Base-by-base conservation (phyloP, 192 early-diverging fungal species). In the Backusella australiensis region DNA sequence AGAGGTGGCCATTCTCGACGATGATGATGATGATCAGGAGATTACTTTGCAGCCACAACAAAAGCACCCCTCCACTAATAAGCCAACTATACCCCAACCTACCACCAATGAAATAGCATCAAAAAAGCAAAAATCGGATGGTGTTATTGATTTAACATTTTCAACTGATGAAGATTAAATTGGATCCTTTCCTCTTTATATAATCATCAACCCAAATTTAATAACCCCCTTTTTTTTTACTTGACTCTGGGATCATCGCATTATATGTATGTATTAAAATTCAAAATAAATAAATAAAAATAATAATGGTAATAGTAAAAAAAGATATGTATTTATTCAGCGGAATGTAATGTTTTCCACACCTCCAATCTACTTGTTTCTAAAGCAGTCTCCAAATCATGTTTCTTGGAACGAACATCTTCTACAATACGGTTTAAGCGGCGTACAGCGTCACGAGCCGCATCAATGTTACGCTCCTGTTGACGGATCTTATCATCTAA, bases 381-480 rank as follows among this genome's bases (percentile, higher is more conserved):
- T 29, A 87, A 80, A 29, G 84, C 74, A 34, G 76, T 76, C 19
- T 90, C 85, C 41, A 90, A 42, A 70, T 86, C 65, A 32, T 71
- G 71, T 44, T 86, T 85, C 52, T 88, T 85, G 21, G 78, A 78
- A 12, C 87, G 83, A 6, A 88, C 83, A 26, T 85, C 83, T 23
- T 86, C 83, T 42, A 86, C 84, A 12, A 84, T 78, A 39, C 83
- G 75, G 29, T 83, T 80, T 39, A 88, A 71, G 34, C 85, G 82
- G 69, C 84, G 83, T 15, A 86, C 46, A 5, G 83, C 79, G 38
- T 84, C 81, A 2, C 87, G 78, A 36, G 85, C 87, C 26, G 82
- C 77, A 32, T 85, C 81, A 73, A 90, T 85, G 72, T 87, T 85
- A 15, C 87, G 76, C 39, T 90, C 88, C 46, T 87, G 78, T 46